Conservation (phyloP, 140 eudicot species). For the Oenanthe javanica region DNA sequence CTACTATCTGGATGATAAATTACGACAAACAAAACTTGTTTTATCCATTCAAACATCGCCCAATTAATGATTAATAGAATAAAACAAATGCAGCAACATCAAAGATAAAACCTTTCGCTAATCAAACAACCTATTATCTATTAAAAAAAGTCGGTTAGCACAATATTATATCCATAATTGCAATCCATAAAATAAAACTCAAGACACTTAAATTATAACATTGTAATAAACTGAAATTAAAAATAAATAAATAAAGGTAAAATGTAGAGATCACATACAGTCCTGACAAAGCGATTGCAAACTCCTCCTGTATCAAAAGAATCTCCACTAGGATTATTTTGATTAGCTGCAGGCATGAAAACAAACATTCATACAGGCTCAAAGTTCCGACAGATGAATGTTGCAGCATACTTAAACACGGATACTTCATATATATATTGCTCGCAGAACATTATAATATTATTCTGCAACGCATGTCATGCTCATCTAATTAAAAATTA, state of each 20-base stretch:
- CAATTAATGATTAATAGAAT: not conserved
- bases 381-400: no score
- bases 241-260: no score
- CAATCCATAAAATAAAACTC: not conserved
- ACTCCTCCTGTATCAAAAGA: conserved; percentile 27
- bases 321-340: conserved; percentile 20
- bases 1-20: no score
- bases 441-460: no score
- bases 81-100: not conserved
- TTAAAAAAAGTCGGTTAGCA: no score
- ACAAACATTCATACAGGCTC: not conserved
- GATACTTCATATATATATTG: no score
- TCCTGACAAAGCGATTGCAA: conserved; percentile 75
- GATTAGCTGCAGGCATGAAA: conserved; percentile 13
- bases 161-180: not conserved
- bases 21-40: no score
- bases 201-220: not conserved
- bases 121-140: no score
- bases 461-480: no score
- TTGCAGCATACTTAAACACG: no score
- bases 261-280: conserved; percentile 30
- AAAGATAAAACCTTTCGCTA: not conserved
- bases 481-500: no score
- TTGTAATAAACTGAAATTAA: not conserved
- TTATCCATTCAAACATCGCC: no score